Evolutionary conservation across 495 filamentous ascomycete genomes (phyloP).

Genomic region (Thermothielavioides terrestris): DNA sequence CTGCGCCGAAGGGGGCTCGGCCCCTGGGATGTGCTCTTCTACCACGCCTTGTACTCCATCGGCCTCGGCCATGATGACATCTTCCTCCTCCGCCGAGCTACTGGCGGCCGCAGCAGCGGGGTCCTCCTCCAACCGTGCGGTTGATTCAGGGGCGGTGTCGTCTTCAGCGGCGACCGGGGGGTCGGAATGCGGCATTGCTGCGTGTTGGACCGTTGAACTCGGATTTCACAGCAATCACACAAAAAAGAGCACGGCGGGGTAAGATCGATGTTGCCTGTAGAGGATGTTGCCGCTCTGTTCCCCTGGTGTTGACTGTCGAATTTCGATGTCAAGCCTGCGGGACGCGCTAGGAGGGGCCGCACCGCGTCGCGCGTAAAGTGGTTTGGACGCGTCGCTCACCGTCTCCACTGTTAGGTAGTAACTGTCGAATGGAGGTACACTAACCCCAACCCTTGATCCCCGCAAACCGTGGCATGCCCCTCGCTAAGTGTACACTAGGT

Average conservation of each 20-base stretch:
- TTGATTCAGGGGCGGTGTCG: neutral
- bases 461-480: too few relatives aligned
- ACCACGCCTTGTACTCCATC: neutral
- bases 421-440: too few relatives aligned
- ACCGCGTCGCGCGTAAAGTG: slow-evolving; percentile 14
- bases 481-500: too few relatives aligned
- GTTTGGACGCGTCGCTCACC: neutral
- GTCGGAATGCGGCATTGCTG: slow-evolving; percentile 18
- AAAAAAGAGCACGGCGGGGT: neutral
- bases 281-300: neutral
- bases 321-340: neutral
- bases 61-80: slow-evolving; percentile 15
- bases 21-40: neutral
- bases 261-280: neutral
- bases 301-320: neutral
- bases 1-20: neutral
- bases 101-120: neutral
- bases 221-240: neutral
- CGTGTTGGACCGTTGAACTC: neutral
- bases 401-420: too few relatives aligned
- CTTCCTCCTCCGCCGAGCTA: slow-evolving; percentile 6
- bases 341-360: slow-evolving; percentile 1
- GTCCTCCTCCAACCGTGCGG: slow-evolving; percentile 12
- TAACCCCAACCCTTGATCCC: neutral
- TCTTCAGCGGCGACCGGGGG: neutral